phyloP scores from a whole-genome alignment of 306 rosid genomes.

The Coriaria nepalensis region DNA sequence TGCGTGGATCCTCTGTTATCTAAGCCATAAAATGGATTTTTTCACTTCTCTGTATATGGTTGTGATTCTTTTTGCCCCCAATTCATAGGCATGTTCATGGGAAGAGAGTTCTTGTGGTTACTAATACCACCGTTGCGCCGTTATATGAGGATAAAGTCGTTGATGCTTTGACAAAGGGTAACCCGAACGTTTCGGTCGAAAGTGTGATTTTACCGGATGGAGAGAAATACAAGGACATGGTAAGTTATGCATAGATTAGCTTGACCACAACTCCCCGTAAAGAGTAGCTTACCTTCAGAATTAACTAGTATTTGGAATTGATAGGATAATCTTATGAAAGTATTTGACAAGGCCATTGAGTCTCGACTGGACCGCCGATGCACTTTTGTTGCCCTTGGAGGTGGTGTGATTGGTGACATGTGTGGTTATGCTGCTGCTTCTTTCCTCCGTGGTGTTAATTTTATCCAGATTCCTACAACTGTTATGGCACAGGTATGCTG shows the following conservation, averaged over 20 bases:
- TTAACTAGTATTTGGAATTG: conserved; percentile 20
- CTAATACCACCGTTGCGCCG: conserved; percentile 63
- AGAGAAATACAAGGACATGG: conserved; percentile 90
- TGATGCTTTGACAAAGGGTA: conserved; percentile 63
- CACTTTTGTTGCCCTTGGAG: conserved; percentile 95
- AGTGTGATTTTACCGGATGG: conserved; percentile 77
- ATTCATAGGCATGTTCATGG: conserved; percentile 82
- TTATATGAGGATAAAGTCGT: conserved; percentile 67
- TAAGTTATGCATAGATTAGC: conserved; percentile 15
- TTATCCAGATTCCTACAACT: conserved; percentile 93
- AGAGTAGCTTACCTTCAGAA: conserved; percentile 1
- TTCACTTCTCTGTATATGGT: not conserved
- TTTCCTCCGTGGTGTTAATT: conserved; percentile 82
- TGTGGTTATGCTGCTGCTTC: conserved; percentile 90
- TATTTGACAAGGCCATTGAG: conserved; percentile 90
- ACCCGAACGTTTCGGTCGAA: conserved; percentile 74
- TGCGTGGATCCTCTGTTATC: too few species aligned
- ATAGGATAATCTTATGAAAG: conserved; percentile 85
- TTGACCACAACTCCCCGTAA: not conserved
- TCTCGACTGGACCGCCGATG: conserved; percentile 61
- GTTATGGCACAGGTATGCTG: conserved; percentile 82
- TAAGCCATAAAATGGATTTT: not conserved
- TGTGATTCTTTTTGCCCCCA: not conserved
- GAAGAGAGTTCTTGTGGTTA: conserved; percentile 83
- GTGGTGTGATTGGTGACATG: conserved; percentile 94